Base-by-base conservation (phyloP, 805 yeast species). In the Myxozyma udenii region DNA sequence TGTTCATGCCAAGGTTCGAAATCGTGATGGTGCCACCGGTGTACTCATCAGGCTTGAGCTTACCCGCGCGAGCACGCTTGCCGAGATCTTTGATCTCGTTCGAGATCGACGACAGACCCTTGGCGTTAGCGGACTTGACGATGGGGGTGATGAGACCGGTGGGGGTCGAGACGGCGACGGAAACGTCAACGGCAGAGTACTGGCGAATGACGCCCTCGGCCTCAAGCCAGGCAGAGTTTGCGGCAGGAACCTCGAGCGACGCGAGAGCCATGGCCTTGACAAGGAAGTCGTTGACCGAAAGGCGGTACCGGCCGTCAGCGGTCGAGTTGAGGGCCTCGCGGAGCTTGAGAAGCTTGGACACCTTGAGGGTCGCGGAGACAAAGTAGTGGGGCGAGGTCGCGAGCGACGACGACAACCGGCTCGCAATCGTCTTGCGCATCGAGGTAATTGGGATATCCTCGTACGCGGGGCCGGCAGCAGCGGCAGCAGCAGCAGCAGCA, bases 11-110 rank as follows among this genome's bases (percentile, higher is more conserved):
- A 78, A 93, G 78, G 84, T 93, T 93, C 61, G 98, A 93, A 68
- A 93, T 91, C 71, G 97, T 89, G 72, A 93, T 87, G 64, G 98
- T 90, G 68, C 99, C 99, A 66, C 99, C 99, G 79, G 88, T 96
- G 84, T 86, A 93, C 76, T 93, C 98, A 72, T 88, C 95, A 58
- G 99, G 99, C 61, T 74, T 68, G 70, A 93, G 83, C 78, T 91
- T 93, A 74, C 88, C 89, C 55, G 78, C 88, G 74, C 91, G 89
- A 57, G 99, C 99, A 74, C 93, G 87, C 78, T 86, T 86, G 62
- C 96, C 98, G 63, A 93, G 79, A 63, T 85, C 96, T 78, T 93
- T 93, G 66, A 87, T 80, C 69, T 84, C 87, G 55, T 71, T 69
- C 39, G 98, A 91, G 67, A 93, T 93, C 32, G 81, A 66, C 50